These are phyloP conservation scores for Globisporangium radiosum DNA, from an alignment of 352 stramenopile genomes.

Conservation along the genomic window DNA sequence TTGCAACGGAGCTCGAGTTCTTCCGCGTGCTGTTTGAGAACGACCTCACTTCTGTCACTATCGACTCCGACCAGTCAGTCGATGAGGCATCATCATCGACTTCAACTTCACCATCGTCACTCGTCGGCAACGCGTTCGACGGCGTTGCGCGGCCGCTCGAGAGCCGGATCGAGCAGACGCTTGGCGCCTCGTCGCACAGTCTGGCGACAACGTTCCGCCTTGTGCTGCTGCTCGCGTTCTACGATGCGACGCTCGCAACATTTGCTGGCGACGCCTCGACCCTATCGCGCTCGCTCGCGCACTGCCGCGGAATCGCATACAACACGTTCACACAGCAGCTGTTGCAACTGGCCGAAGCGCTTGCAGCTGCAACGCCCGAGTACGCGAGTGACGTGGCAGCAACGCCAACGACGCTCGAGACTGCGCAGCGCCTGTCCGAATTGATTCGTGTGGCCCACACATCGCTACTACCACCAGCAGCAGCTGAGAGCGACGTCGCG, in stretches of 20 bases:
- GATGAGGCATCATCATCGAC: slow-evolving; percentile 12
- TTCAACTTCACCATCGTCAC: slow-evolving; percentile 14
- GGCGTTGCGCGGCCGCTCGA: slow-evolving; percentile 50
- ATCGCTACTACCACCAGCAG: slow-evolving; percentile 42
- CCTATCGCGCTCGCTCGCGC: slow-evolving; percentile 25
- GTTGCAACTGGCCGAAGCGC: slow-evolving; percentile 33
- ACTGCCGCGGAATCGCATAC: slow-evolving; percentile 36
- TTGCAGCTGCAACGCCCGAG: slow-evolving; percentile 43
- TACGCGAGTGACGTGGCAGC: slow-evolving; percentile 53
- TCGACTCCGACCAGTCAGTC: neutral
- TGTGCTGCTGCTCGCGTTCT: slow-evolving; percentile 62
- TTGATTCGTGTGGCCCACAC: slow-evolving; percentile 58
- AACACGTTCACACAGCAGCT: slow-evolving; percentile 50
- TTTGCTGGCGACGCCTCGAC: slow-evolving; percentile 26
- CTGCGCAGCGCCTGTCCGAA: slow-evolving; percentile 43
- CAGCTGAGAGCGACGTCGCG: slow-evolving; percentile 42
- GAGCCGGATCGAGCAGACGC: slow-evolving; percentile 60
- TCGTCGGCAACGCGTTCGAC: slow-evolving; percentile 57
- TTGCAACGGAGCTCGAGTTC: slow-evolving; percentile 79
- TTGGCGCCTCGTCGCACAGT: slow-evolving; percentile 32
- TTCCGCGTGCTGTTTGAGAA: slow-evolving; percentile 71
- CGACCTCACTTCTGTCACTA: slow-evolving; percentile 12
- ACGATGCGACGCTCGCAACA: slow-evolving; percentile 47
- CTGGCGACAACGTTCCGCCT: slow-evolving; percentile 61
- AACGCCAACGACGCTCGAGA: slow-evolving; percentile 49